These are phyloP conservation scores for Naganishia liquefaciens DNA, from an alignment of 1,284 basidiomycete genomes.

Conservation along the genomic window DNA sequence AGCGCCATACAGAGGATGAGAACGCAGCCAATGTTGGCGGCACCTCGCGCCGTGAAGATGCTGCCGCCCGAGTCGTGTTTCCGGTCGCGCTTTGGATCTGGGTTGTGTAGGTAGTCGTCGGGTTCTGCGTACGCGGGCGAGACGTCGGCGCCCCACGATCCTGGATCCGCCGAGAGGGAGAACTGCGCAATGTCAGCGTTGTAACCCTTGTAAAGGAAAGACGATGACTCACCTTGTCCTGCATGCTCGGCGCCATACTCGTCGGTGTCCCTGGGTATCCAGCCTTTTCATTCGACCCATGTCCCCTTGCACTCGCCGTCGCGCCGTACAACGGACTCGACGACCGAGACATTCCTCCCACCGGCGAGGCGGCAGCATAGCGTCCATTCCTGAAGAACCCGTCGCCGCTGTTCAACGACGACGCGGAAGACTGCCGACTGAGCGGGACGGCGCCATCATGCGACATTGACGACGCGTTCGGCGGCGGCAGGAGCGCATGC, in stretches of 20 bases:
- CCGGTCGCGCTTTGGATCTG: slow-evolving; percentile 65
- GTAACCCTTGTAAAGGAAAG: too few species aligned
- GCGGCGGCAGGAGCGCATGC: slow-evolving; percentile 3
- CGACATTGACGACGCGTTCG: neutral
- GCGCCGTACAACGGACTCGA: slow-evolving; percentile 7
- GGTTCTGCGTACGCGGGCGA: slow-evolving; percentile 45
- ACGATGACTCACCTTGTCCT: slow-evolving; percentile 13
- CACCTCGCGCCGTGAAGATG: slow-evolving; percentile 69
- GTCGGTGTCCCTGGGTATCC: neutral
- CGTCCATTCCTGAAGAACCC: slow-evolving; percentile 5
- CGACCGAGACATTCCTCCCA: neutral
- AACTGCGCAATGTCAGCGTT: slow-evolving; percentile 22
- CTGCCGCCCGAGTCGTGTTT: slow-evolving; percentile 63
- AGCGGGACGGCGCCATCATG: neutral
- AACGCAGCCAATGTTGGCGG: slow-evolving; percentile 75
- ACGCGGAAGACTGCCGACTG: slow-evolving; percentile 7
- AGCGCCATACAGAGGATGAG: slow-evolving; percentile 64
- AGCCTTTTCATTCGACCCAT: neutral
- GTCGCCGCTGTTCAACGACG: slow-evolving; percentile 7
- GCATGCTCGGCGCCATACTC: slow-evolving; percentile 13
- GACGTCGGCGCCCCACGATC: slow-evolving; percentile 33
- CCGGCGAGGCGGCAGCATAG: neutral
- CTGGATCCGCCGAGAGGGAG: slow-evolving; percentile 30
- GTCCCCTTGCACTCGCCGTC: neutral
- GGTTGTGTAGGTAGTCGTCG: slow-evolving; percentile 55